These are phyloP conservation scores for Rhizopus sp. DNA, from an alignment of 371 early-diverging fungal species.

Conservation along the genomic window DNA sequence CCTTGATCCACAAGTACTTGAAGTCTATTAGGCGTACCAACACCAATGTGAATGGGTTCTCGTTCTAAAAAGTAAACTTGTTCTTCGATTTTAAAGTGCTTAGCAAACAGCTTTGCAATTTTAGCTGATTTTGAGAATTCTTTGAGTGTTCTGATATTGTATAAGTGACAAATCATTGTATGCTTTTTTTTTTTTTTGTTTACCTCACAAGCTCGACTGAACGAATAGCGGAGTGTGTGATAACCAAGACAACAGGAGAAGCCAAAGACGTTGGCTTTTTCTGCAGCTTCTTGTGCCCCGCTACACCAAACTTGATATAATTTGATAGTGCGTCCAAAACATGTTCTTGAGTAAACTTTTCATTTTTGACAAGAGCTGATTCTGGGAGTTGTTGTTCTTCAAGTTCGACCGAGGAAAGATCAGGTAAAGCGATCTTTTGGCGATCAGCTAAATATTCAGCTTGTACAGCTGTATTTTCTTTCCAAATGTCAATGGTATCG, in stretches of 20 bases:
- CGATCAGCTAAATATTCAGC: slow-evolving; percentile 49
- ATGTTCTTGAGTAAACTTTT: slow-evolving; percentile 56
- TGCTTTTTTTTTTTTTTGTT: background rate
- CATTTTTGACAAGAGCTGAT: slow-evolving; percentile 47
- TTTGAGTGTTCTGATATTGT: slow-evolving; percentile 26
- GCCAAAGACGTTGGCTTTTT: slow-evolving; percentile 53
- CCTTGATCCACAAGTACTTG: slow-evolving; percentile 65
- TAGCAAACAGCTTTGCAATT: slow-evolving; percentile 83
- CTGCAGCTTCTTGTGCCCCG: slow-evolving; percentile 50
- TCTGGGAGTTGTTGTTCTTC: slow-evolving; percentile 53
- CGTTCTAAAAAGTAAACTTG: slow-evolving; percentile 67
- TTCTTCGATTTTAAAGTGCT: slow-evolving; percentile 81
- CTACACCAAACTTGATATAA: slow-evolving; percentile 61
- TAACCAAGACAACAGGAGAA: slow-evolving; percentile 69
- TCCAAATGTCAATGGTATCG: slow-evolving; percentile 46
- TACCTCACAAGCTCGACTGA: slow-evolving; percentile 70
- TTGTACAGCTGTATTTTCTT: slow-evolving; percentile 39
- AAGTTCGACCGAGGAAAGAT: slow-evolving; percentile 51
- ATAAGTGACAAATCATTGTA: background rate
- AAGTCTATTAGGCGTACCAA: slow-evolving; percentile 85
- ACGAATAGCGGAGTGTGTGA: slow-evolving; percentile 77
- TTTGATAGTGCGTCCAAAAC: slow-evolving; percentile 54
- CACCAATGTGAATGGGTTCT: slow-evolving; percentile 67
- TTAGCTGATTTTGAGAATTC: slow-evolving; percentile 49
- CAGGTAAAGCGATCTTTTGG: slow-evolving; percentile 51